Evolutionary conservation across 2,329 filamentous ascomycete genomes (phyloP).

Genomic region (Onygenales sp.): DNA sequence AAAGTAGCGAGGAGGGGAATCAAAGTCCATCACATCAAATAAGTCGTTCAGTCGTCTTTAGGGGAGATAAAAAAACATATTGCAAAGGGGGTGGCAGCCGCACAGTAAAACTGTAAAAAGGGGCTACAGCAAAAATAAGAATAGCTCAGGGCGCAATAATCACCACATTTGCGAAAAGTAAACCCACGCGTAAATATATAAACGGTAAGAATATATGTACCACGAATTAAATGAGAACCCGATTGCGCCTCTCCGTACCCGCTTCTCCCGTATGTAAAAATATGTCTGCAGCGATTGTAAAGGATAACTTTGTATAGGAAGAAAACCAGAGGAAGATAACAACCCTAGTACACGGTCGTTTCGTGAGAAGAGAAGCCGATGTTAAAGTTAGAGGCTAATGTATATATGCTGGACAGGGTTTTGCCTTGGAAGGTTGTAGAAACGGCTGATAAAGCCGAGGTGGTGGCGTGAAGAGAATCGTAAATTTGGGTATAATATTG

Average conservation of each 20-base stretch:
- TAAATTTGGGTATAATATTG: not conserved
- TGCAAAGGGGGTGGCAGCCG: not conserved
- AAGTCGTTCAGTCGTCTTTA: not conserved
- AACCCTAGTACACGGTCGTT: too few species aligned
- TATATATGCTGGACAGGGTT: too few species aligned
- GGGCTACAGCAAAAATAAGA: not conserved
- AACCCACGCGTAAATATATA: slow-evolving; percentile 2
- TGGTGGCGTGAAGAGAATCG: not conserved
- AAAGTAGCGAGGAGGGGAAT: not conserved
- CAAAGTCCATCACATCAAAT: not conserved
- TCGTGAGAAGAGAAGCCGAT: too few species aligned
- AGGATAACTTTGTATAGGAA: too few species aligned
- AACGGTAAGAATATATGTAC: slow-evolving; percentile 4
- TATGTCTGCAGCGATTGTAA: too few species aligned
- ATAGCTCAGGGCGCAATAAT: not conserved
- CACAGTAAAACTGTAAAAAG: not conserved
- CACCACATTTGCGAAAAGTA: not conserved
- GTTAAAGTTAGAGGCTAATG: too few species aligned
- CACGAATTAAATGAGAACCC: not conserved
- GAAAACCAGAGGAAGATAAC: not conserved
- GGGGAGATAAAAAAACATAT: not conserved
- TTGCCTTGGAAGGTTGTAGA: too few species aligned
- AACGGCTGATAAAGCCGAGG: not conserved
- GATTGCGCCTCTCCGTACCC: not conserved
- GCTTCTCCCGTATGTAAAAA: not conserved